Conservation (phyloP, 31 red algal genomes). For the Asparagopsis taxiformis region DNA sequence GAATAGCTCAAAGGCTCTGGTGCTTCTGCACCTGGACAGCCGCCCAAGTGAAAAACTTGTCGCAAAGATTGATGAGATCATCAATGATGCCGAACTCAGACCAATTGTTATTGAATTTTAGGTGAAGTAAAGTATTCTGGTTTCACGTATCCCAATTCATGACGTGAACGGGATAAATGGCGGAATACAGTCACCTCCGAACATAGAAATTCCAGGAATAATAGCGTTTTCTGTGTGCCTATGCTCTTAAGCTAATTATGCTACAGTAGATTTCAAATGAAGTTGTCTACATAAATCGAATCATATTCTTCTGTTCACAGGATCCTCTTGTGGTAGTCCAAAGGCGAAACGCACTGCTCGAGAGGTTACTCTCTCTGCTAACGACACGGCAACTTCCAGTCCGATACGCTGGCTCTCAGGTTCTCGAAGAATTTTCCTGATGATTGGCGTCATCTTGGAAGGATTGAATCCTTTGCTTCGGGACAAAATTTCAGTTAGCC, state of each 20-base stretch:
- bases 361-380: slow-evolving; percentile 73
- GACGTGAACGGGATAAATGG: too few species aligned
- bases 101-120: slow-evolving; percentile 74
- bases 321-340: slow-evolving; percentile 74
- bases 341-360: slow-evolving; percentile 82
- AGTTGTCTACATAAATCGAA: too few species aligned
- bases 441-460: slow-evolving; percentile 53
- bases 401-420: slow-evolving; percentile 76
- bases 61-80: slow-evolving; percentile 58
- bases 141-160: too few species aligned
- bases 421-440: slow-evolving; percentile 52
- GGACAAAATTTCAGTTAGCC: slow-evolving; percentile 37
- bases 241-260: too few species aligned
- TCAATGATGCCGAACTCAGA: slow-evolving; percentile 58
- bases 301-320: slow-evolving; percentile 15
- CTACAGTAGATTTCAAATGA: too few species aligned
- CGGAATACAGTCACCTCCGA: too few species aligned
- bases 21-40: slow-evolving; percentile 77
- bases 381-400: slow-evolving; percentile 67
- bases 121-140: background rate
- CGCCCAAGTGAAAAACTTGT: slow-evolving; percentile 54
- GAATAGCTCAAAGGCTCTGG: slow-evolving; percentile 75
- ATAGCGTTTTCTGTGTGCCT: too few species aligned
- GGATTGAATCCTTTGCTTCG: slow-evolving; percentile 64
- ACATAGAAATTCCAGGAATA: too few species aligned